Percentiles rank a stretch among this genome's conserved stretches.
Evolutionary conservation across 2,329 filamentous ascomycete genomes (phyloP).

Genomic region (Hypoxylon rubiginosum): DNA sequence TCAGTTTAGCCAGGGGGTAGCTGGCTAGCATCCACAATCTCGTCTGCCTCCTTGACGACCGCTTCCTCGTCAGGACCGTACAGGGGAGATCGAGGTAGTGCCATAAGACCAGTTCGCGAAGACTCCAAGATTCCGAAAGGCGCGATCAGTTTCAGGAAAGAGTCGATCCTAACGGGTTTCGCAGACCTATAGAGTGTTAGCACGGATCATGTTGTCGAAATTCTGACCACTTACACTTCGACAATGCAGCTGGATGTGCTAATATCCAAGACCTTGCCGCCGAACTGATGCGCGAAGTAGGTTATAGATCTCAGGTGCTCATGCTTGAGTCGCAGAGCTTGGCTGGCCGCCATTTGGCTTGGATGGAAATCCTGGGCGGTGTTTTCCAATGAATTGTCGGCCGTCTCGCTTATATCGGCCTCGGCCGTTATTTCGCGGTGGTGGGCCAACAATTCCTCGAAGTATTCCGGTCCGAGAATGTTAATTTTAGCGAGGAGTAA

Average conservation of each 20-base stretch:
- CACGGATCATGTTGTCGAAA: constrained; percentile 7
- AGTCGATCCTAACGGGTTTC: constrained; percentile 93
- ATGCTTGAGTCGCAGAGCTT: constrained; percentile 96
- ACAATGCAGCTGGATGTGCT: constrained; percentile 99
- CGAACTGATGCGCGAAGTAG: constrained; percentile 96
- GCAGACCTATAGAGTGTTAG: constrained; percentile 74
- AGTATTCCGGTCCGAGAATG: constrained; percentile 97
- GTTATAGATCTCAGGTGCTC: constrained; percentile 97
- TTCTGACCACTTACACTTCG: constrained; percentile 80
- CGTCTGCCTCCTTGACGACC: constrained; percentile 86
- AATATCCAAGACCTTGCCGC: constrained; percentile 96
- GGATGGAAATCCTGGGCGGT: constrained; percentile 84
- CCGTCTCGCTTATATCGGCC: constrained; percentile 60
- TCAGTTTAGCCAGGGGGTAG: constrained; percentile 84
- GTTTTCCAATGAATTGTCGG: constrained; percentile 60
- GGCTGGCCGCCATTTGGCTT: constrained; percentile 83
- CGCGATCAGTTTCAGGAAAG: constrained; percentile 94
- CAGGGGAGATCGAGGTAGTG: constrained; percentile 91
- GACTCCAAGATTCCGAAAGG: constrained; percentile 98
- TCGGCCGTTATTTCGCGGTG: constrained; percentile 85
- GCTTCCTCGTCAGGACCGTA: constrained; percentile 76
- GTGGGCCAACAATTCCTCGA: constrained; percentile 95
- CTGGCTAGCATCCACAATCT: constrained; percentile 93
- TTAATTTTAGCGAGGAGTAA: constrained; percentile 96
- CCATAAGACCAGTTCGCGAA: constrained; percentile 95